Conservation (phyloP, 208 protist genomes). For the Angomonas desouzai region DNA sequence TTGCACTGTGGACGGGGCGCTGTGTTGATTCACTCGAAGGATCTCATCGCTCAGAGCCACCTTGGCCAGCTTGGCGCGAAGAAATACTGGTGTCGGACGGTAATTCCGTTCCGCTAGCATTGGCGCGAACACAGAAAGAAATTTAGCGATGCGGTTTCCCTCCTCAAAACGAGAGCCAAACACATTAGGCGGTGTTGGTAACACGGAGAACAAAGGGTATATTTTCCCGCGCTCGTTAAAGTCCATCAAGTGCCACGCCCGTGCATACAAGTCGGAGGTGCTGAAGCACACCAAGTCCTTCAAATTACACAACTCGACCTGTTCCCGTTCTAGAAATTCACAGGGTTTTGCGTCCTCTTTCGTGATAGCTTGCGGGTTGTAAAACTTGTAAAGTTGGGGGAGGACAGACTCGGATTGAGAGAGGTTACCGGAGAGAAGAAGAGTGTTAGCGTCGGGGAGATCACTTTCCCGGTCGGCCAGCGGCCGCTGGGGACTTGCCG, state of each 20-base stretch:
- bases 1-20: constrained; percentile 3
- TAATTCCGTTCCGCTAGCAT: constrained; percentile 27
- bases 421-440: background rate
- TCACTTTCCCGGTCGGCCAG: background rate
- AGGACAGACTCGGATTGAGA: constrained; percentile 1
- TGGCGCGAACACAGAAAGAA: constrained; percentile 41
- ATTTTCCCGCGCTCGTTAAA: constrained; percentile 18
- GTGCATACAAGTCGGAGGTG: constrained; percentile 30
- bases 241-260: constrained; percentile 42
- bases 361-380: background rate
- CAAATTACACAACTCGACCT: constrained; percentile 4
- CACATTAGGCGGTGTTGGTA: constrained; percentile 47
- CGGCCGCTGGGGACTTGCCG: background rate
- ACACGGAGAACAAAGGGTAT: constrained; percentile 30
- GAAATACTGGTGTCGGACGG: constrained; percentile 24
- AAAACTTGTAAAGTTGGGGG: constrained; percentile 20
- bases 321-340: constrained; percentile 10
- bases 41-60: constrained; percentile 9
- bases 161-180: constrained; percentile 38
- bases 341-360: background rate
- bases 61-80: constrained; percentile 21
- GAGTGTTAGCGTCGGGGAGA: background rate
- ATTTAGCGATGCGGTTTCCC: constrained; percentile 37
- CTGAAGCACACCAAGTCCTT: constrained; percentile 22
- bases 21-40: constrained; percentile 19